These are phyloP conservation scores for Raddia distichophylla DNA, from an alignment of 176 grass and related monocot species.

Conservation along the genomic window DNA sequence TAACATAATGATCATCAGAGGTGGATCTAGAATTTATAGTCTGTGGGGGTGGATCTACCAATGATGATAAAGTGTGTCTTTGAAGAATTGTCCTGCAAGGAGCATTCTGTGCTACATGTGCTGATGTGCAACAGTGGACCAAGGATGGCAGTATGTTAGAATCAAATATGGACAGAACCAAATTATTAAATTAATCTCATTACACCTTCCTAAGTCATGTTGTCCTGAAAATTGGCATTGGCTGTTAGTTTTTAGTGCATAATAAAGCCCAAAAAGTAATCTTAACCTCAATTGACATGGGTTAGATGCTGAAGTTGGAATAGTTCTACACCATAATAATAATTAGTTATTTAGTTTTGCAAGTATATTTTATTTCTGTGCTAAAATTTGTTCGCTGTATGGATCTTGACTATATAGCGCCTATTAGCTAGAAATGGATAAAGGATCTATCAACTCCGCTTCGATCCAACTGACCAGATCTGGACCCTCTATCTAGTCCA, in stretches of 20 bases:
- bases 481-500: background rate
- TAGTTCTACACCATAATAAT: background rate
- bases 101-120: background rate
- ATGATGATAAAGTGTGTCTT: slow-evolving; percentile 34
- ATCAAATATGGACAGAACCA: slow-evolving; percentile 19
- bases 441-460: background rate
- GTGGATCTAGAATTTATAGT: slow-evolving; percentile 39
- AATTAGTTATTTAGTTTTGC: slow-evolving; percentile 21
- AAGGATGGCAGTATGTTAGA: background rate
- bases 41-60: slow-evolving; percentile 14
- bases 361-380: slow-evolving; percentile 8
- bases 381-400: background rate
- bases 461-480: background rate
- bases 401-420: background rate
- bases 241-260: slow-evolving; percentile 17
- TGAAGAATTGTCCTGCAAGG: slow-evolving; percentile 23
- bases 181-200: slow-evolving; percentile 15
- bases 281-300: slow-evolving; percentile 3
- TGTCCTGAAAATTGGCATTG: slow-evolving; percentile 5
- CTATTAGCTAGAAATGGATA: slow-evolving; percentile 22
- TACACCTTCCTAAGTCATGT: background rate
- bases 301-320: slow-evolving; percentile 12
- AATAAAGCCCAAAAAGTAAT: slow-evolving; percentile 13
- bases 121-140: background rate
- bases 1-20: slow-evolving; percentile 8